Conservation (phyloP, 495 filamentous ascomycete genomes). For the Staphylotrichum longicolle region DNA sequence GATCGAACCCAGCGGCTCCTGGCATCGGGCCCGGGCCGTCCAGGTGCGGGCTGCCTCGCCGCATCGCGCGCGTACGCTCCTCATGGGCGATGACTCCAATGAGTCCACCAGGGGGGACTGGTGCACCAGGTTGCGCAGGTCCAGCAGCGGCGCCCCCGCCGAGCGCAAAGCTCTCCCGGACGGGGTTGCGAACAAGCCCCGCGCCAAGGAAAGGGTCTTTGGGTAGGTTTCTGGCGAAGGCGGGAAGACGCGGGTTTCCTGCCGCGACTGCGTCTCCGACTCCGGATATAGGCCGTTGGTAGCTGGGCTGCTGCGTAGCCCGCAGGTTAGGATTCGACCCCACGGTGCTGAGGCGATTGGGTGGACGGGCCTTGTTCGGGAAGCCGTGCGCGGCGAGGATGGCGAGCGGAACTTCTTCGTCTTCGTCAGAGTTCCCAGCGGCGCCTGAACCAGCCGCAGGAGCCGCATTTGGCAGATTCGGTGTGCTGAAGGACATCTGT, state of each 20-base stretch:
- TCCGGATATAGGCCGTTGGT: constrained; percentile 35
- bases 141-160: constrained; percentile 59
- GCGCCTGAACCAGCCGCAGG: constrained; percentile 22
- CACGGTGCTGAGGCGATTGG: constrained; percentile 64
- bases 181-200: constrained; percentile 68
- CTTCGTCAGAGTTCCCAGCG: constrained; percentile 66
- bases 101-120: constrained; percentile 63
- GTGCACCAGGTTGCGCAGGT: constrained; percentile 25
- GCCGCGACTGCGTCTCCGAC: constrained; percentile 29
- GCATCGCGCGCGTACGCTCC: constrained; percentile 71
- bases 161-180: constrained; percentile 74
- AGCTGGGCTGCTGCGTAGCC: constrained; percentile 42
- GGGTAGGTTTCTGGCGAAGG: constrained; percentile 83
- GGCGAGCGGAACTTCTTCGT: constrained; percentile 83
- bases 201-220: constrained; percentile 88
- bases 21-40: constrained; percentile 43
- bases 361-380: constrained; percentile 76
- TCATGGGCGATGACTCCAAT: constrained; percentile 89
- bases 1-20: constrained; percentile 38
- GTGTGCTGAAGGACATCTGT: constrained; percentile 54
- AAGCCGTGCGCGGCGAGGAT: constrained; percentile 93
- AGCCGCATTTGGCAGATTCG: constrained; percentile 43
- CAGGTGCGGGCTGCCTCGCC: constrained; percentile 73
- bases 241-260: constrained; percentile 52
- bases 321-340: constrained; percentile 64